Percentiles rank a stretch among this genome's conserved stretches.
phyloP scores from a whole-genome alignment of 2,329 filamentous ascomycete species.

The Claviceps digitariae region DNA sequence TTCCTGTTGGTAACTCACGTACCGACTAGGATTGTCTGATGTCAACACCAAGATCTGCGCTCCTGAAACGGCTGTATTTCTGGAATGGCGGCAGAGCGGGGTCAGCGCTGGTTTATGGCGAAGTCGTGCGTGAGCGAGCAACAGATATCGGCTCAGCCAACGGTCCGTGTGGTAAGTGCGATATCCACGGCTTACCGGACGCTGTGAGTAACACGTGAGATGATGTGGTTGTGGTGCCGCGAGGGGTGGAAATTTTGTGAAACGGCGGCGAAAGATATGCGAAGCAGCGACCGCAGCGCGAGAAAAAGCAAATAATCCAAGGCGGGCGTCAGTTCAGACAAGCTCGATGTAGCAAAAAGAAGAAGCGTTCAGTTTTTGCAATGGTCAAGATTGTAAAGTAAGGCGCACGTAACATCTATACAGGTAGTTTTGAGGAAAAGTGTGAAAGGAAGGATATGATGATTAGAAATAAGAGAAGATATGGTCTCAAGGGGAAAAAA shows the following conservation, averaged over 20 bases:
- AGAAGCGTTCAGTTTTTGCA: background rate
- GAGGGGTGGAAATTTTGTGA: background rate
- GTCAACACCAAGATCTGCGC: background rate
- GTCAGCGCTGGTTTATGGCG: background rate
- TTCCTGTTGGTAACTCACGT: background rate
- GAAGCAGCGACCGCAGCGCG: background rate
- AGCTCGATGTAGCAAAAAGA: background rate
- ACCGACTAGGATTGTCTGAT: background rate
- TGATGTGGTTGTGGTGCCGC: background rate
- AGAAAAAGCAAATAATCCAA: background rate
- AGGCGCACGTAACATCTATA: background rate
- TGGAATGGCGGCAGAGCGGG: background rate
- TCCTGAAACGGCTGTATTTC: background rate
- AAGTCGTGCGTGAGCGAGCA: background rate
- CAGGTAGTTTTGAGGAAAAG: background rate
- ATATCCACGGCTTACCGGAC: background rate
- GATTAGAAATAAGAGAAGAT: background rate
- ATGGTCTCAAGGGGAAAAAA: background rate
- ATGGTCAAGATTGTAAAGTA: background rate
- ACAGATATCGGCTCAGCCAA: background rate
- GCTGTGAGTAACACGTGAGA: background rate
- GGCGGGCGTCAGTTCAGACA: background rate
- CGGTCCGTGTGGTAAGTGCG: background rate
- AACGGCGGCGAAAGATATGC: background rate
- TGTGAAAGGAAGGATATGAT: background rate